Evolutionary conservation across 2,329 filamentous ascomycete genomes (phyloP).

Genomic region (Basipetospora chlamydospora): DNA sequence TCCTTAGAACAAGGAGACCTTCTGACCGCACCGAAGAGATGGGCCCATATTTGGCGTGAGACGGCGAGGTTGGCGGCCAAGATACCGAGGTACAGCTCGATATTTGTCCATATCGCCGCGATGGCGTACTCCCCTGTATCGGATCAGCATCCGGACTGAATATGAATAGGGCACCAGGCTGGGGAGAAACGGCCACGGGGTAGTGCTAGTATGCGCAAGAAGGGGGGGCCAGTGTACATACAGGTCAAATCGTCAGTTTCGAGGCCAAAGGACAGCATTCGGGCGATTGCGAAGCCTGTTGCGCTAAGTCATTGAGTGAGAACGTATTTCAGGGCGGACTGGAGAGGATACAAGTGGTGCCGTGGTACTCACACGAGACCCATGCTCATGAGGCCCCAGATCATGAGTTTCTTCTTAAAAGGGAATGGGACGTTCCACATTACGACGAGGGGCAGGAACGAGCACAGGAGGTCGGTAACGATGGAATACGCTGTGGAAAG

Average conservation of each 20-base stretch:
- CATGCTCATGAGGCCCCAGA: slow-evolving; percentile 19
- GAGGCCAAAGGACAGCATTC: slow-evolving; percentile 12
- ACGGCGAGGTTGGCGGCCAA: slow-evolving; percentile 17
- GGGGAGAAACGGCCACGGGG: neutral
- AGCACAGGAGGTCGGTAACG: slow-evolving; percentile 11
- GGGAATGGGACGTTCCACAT: slow-evolving; percentile 19
- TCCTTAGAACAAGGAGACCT: too few species aligned
- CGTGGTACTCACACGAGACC: slow-evolving; percentile 13
- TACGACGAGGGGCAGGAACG: slow-evolving; percentile 16
- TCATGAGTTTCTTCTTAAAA: slow-evolving; percentile 15
- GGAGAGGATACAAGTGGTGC: neutral
- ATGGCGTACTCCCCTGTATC: slow-evolving; percentile 17
- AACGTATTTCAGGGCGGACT: neutral
- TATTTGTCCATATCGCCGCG: slow-evolving; percentile 22
- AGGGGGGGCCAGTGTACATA: slow-evolving; percentile 5
- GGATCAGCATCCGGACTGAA: neutral
- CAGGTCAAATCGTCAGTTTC: slow-evolving; percentile 13
- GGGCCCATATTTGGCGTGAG: slow-evolving; percentile 11
- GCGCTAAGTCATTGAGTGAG: slow-evolving; percentile 8
- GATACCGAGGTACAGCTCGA: slow-evolving; percentile 23
- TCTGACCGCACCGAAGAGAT: too few species aligned
- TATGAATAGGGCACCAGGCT: neutral
- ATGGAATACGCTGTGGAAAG: slow-evolving; percentile 13
- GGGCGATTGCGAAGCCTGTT: slow-evolving; percentile 13
- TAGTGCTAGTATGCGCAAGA: too few species aligned